phyloP scores from a whole-genome alignment of 176 grass and related monocot species.

The Lolium rigidum region DNA sequence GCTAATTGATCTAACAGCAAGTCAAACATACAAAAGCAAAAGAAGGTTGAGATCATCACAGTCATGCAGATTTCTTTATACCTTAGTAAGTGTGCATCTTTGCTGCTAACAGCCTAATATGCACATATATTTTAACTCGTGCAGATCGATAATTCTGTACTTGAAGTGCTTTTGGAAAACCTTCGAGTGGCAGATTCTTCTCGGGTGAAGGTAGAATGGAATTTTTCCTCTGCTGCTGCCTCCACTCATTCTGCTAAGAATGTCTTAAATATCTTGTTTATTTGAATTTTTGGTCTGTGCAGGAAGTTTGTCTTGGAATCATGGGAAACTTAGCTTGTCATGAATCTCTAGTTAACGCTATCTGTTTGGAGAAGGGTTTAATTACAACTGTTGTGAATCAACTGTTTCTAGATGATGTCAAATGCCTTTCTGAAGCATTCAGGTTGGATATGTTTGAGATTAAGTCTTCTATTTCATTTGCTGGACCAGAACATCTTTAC shows the following conservation, averaged over 20 bases:
- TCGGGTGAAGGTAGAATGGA: conserved; percentile 65
- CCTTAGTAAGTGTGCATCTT: conserved; percentile 30
- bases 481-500: conserved; percentile 8
- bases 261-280: conserved; percentile 21
- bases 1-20: conserved; percentile 20
- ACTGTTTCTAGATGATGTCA: conserved; percentile 75
- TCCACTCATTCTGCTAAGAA: conserved; percentile 11
- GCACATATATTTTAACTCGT: conserved; percentile 42
- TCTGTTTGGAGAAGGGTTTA: conserved; percentile 72
- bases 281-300: conserved; percentile 41
- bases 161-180: conserved; percentile 91
- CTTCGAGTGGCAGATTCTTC: conserved; percentile 63
- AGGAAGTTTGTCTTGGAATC: conserved; percentile 98
- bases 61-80: conserved; percentile 4
- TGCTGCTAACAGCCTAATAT: conserved; percentile 38
- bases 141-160: conserved; percentile 83
- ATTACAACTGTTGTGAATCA: conserved; percentile 72
- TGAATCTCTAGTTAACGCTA: conserved; percentile 62
- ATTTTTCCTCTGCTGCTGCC: conserved; percentile 9
- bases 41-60: not conserved
- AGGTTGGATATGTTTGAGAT: conserved; percentile 52
- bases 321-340: conserved; percentile 92
- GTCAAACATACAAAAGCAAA: not conserved
- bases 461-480: conserved; percentile 21
- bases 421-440: conserved; percentile 86